Percentiles rank a stretch among this genome's conserved stretches.
Evolutionary conservation across 108 stramenopile species (phyloP).

Genomic region (Skeletonema menzelii): DNA sequence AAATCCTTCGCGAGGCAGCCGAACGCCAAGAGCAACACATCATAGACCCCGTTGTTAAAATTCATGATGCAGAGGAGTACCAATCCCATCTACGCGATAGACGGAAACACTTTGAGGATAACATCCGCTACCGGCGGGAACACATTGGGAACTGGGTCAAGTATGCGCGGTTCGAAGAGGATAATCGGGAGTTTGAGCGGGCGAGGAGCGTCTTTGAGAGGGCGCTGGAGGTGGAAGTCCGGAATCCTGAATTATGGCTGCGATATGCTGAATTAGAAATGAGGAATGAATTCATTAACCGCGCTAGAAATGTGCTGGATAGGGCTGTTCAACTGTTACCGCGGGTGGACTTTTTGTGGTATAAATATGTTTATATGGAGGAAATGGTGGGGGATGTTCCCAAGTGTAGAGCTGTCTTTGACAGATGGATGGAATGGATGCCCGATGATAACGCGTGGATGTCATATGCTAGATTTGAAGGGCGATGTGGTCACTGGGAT

Average conservation of each 20-base stretch:
- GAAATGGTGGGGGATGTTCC: conserved; percentile 95
- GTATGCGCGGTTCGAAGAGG: conserved; percentile 98
- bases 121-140: conserved; percentile 94
- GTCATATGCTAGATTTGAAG: conserved; percentile 95
- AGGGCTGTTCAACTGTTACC: conserved; percentile 95
- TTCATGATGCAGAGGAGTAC: conserved; percentile 98
- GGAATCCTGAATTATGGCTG: conserved; percentile 90
- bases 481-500: conserved; percentile 70
- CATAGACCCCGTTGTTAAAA: conserved; percentile 80
- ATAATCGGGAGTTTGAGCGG: conserved; percentile 97
- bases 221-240: conserved; percentile 94
- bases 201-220: conserved; percentile 97
- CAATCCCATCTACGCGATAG: conserved; percentile 91
- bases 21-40: conserved; percentile 87
- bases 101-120: conserved; percentile 94
- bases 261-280: conserved; percentile 99
- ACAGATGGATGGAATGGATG: conserved; percentile 99
- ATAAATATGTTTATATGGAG: conserved; percentile 99
- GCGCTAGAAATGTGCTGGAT: conserved; percentile 98
- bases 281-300: conserved; percentile 97
- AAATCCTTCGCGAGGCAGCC: conserved; percentile 96
- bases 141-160: conserved; percentile 97
- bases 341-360: conserved; percentile 97
- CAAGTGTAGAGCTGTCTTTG: conserved; percentile 94
- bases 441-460: conserved; percentile 98